These are phyloP conservation scores for Ormosia emarginata DNA, from an alignment of 306 rosid species.

Conservation along the genomic window DNA sequence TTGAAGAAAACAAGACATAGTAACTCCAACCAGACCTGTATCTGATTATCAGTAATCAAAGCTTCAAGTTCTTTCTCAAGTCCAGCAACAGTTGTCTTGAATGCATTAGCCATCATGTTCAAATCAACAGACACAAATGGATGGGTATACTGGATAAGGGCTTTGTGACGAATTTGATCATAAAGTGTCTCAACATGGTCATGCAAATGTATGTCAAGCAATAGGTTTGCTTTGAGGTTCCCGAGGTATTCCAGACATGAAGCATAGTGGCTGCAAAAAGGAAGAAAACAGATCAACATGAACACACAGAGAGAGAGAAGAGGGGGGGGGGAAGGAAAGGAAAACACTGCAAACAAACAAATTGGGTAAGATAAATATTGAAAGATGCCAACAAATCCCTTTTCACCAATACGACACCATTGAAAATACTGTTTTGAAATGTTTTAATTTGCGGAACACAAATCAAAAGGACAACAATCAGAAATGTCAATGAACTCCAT, in stretches of 20 bases:
- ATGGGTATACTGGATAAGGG: slow-evolving; percentile 89
- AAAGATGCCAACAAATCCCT: neutral
- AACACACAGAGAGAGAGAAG: neutral
- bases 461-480: slow-evolving; percentile 3
- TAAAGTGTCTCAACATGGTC: slow-evolving; percentile 94
- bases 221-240: slow-evolving; percentile 81
- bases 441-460: slow-evolving; percentile 1
- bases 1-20: neutral
- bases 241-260: slow-evolving; percentile 95
- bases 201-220: slow-evolving; percentile 86
- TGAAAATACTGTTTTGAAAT: neutral
- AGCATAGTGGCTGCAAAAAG: slow-evolving; percentile 81
- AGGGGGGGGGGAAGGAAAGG: neutral
- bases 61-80: slow-evolving; percentile 97
- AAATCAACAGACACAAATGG: slow-evolving; percentile 95
- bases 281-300: slow-evolving; percentile 4
- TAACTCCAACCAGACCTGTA: slow-evolving; percentile 65
- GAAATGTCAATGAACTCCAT: neutral
- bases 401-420: neutral
- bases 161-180: slow-evolving; percentile 94
- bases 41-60: slow-evolving; percentile 87
- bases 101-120: slow-evolving; percentile 92
- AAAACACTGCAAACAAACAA: neutral
- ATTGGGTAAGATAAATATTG: neutral
- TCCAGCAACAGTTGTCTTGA: slow-evolving; percentile 86